Conservation (phyloP, 2,329 filamentous ascomycete species). For the Xylariaceae sp. region DNA sequence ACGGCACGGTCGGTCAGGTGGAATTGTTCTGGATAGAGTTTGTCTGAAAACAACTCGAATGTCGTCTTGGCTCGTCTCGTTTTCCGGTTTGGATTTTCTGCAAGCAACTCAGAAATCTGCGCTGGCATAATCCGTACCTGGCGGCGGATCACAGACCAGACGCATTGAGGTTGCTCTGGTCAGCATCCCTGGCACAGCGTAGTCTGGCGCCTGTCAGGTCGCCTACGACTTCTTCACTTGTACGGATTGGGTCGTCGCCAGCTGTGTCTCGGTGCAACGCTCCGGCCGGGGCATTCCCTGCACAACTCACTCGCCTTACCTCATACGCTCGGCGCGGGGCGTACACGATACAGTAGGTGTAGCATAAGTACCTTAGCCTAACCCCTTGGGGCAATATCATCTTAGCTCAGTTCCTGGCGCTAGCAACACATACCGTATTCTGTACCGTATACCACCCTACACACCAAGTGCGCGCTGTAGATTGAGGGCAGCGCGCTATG, state of each 20-base stretch:
- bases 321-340: neutral
- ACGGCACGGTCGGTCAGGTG: neutral
- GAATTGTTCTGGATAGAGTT: constrained; percentile 19
- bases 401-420: neutral
- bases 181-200: neutral
- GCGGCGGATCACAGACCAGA: no score
- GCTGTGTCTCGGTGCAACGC: neutral
- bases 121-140: neutral
- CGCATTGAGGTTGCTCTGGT: neutral
- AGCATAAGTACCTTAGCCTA: neutral
- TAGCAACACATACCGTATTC: neutral
- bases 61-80: constrained; percentile 9
- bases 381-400: neutral
- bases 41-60: constrained; percentile 16
- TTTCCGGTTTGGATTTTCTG: constrained; percentile 5
- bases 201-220: neutral
- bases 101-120: constrained; percentile 9
- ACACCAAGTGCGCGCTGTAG: neutral
- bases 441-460: neutral
- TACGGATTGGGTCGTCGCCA: neutral
- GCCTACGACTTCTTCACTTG: neutral
- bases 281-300: neutral
- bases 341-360: neutral
- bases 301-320: neutral
- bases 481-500: neutral